phyloP scores from a whole-genome alignment of 768 basidiomycete genomes.

The Naganishia vishniacii region DNA sequence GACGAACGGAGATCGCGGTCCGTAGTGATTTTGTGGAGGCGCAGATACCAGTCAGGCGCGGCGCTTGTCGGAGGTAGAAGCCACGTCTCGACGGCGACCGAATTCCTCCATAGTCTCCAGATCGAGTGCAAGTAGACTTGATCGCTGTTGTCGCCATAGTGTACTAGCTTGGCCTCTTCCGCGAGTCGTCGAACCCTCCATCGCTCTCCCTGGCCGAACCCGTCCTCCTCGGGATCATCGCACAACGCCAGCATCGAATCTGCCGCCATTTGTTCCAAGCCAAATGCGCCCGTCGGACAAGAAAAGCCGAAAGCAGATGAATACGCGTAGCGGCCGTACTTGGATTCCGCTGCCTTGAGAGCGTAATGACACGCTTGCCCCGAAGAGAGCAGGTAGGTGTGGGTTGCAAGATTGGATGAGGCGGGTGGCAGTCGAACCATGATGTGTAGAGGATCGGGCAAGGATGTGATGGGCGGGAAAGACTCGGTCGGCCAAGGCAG shows the following conservation, averaged over 20 bases:
- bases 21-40: constrained; percentile 61
- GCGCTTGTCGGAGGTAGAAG: constrained; percentile 60
- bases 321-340: constrained; percentile 73
- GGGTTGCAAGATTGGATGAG: constrained; percentile 47
- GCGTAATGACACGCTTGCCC: constrained; percentile 75
- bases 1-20: constrained; percentile 57
- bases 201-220: constrained; percentile 56
- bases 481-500: constrained; percentile 59
- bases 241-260: constrained; percentile 67
- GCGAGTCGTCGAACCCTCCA: constrained; percentile 67
- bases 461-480: constrained; percentile 54
- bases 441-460: constrained; percentile 65
- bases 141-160: constrained; percentile 46
- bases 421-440: constrained; percentile 53
- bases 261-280: constrained; percentile 65
- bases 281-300: constrained; percentile 63
- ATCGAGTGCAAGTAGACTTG: constrained; percentile 58
- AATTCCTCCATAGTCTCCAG: constrained; percentile 69
- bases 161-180: constrained; percentile 53
- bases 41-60: constrained; percentile 64
- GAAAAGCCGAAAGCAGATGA: constrained; percentile 73
- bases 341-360: constrained; percentile 69
- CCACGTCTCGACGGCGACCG: constrained; percentile 67
- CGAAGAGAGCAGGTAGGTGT: constrained; percentile 67
- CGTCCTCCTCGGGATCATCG: constrained; percentile 53